phyloP scores from a whole-genome alignment of 371 early-diverging fungal genomes.

The Apophysomyces elegans region DNA sequence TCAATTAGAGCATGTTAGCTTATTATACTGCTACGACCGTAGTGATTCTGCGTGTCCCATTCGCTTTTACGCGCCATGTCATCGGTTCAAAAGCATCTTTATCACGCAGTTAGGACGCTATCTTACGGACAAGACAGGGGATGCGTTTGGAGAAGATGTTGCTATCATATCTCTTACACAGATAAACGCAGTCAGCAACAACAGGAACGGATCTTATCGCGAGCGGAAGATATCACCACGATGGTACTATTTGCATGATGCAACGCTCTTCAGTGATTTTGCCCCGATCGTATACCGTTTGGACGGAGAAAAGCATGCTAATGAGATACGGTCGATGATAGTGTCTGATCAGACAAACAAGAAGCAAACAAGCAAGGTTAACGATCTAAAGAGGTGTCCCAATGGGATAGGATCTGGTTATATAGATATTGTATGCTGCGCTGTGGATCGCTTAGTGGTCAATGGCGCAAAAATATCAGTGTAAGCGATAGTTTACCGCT shows the following conservation, averaged over 20 bases:
- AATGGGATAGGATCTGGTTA: not conserved
- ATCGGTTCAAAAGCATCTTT: not conserved
- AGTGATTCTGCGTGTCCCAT: not conserved
- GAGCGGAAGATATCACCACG: not conserved
- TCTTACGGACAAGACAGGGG: not conserved
- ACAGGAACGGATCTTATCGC: too few species aligned
- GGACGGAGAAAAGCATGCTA: not conserved
- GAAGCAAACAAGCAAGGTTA: not conserved
- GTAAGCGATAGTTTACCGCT: too few species aligned
- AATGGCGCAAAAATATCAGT: not conserved
- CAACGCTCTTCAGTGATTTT: not conserved
- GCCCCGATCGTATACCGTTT: not conserved
- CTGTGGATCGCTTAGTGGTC: not conserved
- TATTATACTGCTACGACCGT: not conserved
- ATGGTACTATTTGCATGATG: slow-evolving; percentile 6
- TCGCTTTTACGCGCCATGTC: not conserved
- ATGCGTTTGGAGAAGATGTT: not conserved
- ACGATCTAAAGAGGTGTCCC: too few species aligned
- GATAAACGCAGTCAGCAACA: not conserved
- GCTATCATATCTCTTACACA: not conserved
- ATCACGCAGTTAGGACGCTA: not conserved
- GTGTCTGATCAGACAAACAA: not conserved
- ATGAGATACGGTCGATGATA: not conserved
- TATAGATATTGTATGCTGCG: not conserved
- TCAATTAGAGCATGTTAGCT: not conserved